Evolutionary conservation across 1,284 basidiomycete genomes (phyloP), one percentile per base, ranked within the genome.

Genomic region (Polyporus tsugae): DNA sequence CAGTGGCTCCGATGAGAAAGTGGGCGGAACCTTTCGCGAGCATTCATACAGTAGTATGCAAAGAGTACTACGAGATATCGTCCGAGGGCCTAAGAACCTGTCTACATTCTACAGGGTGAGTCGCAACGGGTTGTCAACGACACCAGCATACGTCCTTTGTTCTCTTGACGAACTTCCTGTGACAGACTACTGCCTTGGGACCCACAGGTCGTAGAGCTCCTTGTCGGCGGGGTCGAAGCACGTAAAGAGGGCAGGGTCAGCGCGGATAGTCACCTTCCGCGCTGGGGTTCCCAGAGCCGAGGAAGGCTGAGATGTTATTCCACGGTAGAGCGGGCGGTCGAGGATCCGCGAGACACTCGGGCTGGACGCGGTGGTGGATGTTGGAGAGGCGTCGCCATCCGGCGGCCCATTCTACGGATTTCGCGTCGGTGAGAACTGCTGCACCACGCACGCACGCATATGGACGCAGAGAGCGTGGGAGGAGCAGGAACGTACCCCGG

Each of bases 171-270:
- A 39, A 13, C 17, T 29, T 17, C 17, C 11, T 15, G 6, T 11
- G 15, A 19, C 25, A 35, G 19, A 19, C 75, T 67, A 82, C 46
- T 73, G 55, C 66, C 75, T 87, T 9, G 90, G 89, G 42, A 83
- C 90, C 92, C 92, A 94, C 11, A 93, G 81, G 62, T 89, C 86
- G 73, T 93, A 93, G 36, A 94, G 81, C 72, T 92, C 90, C 78
- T 84, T 89, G 79, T 94, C 92, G 36, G 83, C 78, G 25, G 87
- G 84, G 75, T 94, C 91, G 74, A 94, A 94, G 73, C 87, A 91
- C 44, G 91, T 91, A 65, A 88, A 76, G 44, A 92, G 80, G 6
- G 89, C 80, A 11, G 89, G 86, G 76, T 94, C 91, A 35, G 87
- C 82, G 42, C 89, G 87, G 73, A 92, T 85, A 33, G 81, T 75